phyloP scores from a whole-genome alignment of 1,284 basidiomycete species.

The Mycosarcoma maydis region DNA sequence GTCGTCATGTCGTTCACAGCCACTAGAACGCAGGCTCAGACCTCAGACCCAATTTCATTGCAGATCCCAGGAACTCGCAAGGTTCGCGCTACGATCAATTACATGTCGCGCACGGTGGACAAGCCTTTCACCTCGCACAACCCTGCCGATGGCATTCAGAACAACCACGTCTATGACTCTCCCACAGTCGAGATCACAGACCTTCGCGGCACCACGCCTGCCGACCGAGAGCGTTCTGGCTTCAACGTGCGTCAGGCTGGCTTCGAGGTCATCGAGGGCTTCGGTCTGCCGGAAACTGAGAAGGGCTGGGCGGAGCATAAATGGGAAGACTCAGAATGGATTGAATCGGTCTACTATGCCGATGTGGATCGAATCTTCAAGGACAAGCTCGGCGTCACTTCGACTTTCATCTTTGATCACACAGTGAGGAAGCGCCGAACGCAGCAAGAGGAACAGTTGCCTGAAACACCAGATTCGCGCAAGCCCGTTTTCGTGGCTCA shows the following conservation, averaged over 20 bases:
- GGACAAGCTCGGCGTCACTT: constrained; percentile 45
- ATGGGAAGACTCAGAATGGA: constrained; percentile 49
- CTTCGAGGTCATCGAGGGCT: constrained; percentile 53
- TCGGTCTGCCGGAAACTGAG: constrained; percentile 25
- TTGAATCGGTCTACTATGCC: constrained; percentile 48
- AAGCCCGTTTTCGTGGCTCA: constrained; percentile 50
- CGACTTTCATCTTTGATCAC: constrained; percentile 58
- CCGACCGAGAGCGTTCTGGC: constrained; percentile 29
- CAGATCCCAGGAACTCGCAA: constrained; percentile 31
- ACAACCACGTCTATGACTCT: constrained; percentile 44
- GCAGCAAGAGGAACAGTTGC: constrained; percentile 30
- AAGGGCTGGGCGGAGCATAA: constrained; percentile 41
- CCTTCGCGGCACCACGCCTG: constrained; percentile 26
- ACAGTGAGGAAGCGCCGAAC: constrained; percentile 51
- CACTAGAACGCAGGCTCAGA: constrained; percentile 9
- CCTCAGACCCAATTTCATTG: constrained; percentile 15
- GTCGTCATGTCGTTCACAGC: constrained; percentile 25
- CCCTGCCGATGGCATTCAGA: constrained; percentile 25
- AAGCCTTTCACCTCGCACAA: constrained; percentile 44
- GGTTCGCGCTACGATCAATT: constrained; percentile 49
- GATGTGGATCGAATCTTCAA: constrained; percentile 53
- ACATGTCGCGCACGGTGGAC: constrained; percentile 44
- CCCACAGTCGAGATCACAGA: constrained; percentile 46
- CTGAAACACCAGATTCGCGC: constrained; percentile 45
- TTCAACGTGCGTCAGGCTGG: constrained; percentile 47